A percentile compares a stretch with the other conserved stretches of the same genome.
phyloP scores from a whole-genome alignment of 768 basidiomycete genomes.

The Pulveroboletus sp. region DNA sequence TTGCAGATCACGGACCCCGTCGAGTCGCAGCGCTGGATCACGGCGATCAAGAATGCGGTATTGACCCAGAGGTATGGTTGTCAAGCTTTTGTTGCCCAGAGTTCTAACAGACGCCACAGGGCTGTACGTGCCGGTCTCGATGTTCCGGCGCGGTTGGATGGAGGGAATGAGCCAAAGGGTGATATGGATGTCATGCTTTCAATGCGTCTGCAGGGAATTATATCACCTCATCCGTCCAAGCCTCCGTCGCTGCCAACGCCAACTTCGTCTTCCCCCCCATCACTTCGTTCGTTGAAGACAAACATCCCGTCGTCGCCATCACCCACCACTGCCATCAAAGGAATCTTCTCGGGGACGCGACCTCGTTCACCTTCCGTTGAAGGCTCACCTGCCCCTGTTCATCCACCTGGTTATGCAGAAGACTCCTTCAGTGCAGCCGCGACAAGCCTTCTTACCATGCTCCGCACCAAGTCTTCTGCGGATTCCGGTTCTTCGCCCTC shows the following conservation, averaged over 20 bases:
- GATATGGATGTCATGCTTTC: slow-evolving; percentile 83
- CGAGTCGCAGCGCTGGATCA: slow-evolving; percentile 74
- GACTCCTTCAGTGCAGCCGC: slow-evolving; percentile 58
- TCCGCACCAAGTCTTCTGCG: slow-evolving; percentile 38
- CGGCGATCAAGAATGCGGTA: slow-evolving; percentile 65
- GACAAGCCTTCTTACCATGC: slow-evolving; percentile 49
- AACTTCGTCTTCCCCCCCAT: slow-evolving; percentile 28
- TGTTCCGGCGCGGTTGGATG: slow-evolving; percentile 36
- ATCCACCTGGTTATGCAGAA: slow-evolving; percentile 38
- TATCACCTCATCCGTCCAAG: slow-evolving; percentile 29
- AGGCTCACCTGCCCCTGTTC: slow-evolving; percentile 34
- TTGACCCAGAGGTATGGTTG: slow-evolving; percentile 57
- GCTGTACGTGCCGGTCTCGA: slow-evolving; percentile 66
- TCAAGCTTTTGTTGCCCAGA: not conserved
- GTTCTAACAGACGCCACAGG: slow-evolving; percentile 32
- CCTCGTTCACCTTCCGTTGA: slow-evolving; percentile 35
- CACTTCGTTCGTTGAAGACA: slow-evolving; percentile 23
- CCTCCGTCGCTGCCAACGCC: slow-evolving; percentile 15
- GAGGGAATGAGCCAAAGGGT: slow-evolving; percentile 60
- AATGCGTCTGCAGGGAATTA: slow-evolving; percentile 63
- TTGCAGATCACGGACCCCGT: slow-evolving; percentile 57
- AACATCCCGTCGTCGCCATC: slow-evolving; percentile 16
- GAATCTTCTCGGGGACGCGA: slow-evolving; percentile 21
- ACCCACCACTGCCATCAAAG: slow-evolving; percentile 16
- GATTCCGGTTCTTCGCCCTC: slow-evolving; percentile 24